Conservation (phyloP, 495 filamentous ascomycete genomes). For the Ramalina peruviana region DNA sequence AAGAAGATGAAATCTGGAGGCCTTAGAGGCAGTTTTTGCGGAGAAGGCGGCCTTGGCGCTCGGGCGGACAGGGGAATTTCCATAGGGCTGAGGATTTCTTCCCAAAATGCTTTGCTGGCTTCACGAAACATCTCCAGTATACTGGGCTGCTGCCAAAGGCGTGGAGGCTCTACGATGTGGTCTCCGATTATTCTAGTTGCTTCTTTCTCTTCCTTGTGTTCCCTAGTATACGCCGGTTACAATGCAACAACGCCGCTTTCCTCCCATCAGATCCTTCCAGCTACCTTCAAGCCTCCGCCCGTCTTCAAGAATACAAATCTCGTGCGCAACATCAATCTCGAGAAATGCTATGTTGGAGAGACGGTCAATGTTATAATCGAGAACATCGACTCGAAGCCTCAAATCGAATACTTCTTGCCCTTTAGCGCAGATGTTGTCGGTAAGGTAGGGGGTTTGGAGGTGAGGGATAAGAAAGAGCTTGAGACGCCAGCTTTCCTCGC, state of each 20-base stretch:
- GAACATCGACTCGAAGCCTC: constrained; percentile 63
- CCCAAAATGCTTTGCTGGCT: constrained; percentile 2
- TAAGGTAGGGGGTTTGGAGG: constrained; percentile 74
- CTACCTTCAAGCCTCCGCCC: constrained; percentile 71
- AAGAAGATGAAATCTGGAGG: no score
- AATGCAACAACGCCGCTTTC: constrained; percentile 22
- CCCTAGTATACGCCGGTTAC: constrained; percentile 19
- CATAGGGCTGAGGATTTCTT: constrained; percentile 5
- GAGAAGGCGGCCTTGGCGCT: no score
- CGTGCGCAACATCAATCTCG: constrained; percentile 77
- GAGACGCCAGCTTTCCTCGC: constrained; percentile 52
- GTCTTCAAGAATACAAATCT: constrained; percentile 87
- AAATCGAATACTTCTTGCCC: constrained; percentile 78
- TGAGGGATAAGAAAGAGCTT: constrained; percentile 72
- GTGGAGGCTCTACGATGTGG: constrained; percentile 20
- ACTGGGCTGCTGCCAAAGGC: background rate
- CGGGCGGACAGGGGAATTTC: background rate
- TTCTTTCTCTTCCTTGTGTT: constrained; percentile 18
- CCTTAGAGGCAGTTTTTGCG: no score
- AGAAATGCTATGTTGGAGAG: constrained; percentile 82
- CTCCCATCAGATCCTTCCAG: constrained; percentile 43
- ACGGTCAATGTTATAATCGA: constrained; percentile 87
- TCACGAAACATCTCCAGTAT: background rate
- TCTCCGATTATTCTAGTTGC: constrained; percentile 10
- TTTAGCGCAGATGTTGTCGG: constrained; percentile 62